Conservation (phyloP, 192 early-diverging fungal species). For the Lobosporangium transversale region DNA sequence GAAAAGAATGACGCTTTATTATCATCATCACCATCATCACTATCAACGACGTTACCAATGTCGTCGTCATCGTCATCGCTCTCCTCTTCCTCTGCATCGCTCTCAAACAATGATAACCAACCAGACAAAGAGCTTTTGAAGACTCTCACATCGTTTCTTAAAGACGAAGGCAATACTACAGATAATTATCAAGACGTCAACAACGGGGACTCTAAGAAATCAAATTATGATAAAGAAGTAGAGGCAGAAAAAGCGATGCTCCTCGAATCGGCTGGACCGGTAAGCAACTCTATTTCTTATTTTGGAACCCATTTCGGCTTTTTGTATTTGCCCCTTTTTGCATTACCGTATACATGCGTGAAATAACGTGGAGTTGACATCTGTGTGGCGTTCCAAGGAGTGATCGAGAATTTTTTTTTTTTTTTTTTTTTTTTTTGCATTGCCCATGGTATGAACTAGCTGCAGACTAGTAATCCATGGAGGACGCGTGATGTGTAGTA, state of each 20-base stretch:
- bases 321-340: background rate
- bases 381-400: too few relatives aligned
- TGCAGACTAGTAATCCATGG: too few relatives aligned
- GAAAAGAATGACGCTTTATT: conserved; percentile 9
- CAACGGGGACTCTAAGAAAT: background rate
- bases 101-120: background rate
- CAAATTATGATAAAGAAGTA: background rate
- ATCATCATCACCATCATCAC: background rate
- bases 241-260: background rate
- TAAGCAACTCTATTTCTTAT: conserved; percentile 4
- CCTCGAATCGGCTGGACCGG: conserved; percentile 24
- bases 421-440: too few relatives aligned
- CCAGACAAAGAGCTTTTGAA: conserved; percentile 27
- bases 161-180: conserved; percentile 14
- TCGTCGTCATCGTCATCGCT: background rate
- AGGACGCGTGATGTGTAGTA: too few relatives aligned
- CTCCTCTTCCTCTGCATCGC: background rate
- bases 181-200: conserved; percentile 3
- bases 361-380: too few relatives aligned
- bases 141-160: conserved; percentile 28
- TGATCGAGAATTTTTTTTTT: too few relatives aligned
- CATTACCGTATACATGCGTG: too few relatives aligned
- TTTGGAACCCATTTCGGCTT: background rate
- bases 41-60: background rate
- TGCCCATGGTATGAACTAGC: too few relatives aligned